Conservation (phyloP, 352 stramenopile species). For the Phytophthora fragariaefolia region DNA sequence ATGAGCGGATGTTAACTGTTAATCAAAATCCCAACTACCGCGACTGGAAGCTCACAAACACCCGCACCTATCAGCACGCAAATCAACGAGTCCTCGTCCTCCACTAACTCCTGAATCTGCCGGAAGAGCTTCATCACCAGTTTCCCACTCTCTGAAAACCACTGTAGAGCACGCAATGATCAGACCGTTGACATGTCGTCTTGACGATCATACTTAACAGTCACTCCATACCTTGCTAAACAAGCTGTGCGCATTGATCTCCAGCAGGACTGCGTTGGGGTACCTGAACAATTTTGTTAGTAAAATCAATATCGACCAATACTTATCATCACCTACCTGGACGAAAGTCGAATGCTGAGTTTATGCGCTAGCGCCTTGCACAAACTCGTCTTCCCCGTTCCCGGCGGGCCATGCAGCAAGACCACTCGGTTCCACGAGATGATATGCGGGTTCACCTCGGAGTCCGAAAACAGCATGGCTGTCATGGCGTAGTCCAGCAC, state of each 20-base stretch:
- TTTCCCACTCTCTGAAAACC: conserved; percentile 95
- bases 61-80: conserved; percentile 89
- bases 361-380: conserved; percentile 94
- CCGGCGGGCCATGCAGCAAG: conserved; percentile 91
- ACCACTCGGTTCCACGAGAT: conserved; percentile 94
- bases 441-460: conserved; percentile 86
- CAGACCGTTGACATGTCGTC: too few relatives aligned
- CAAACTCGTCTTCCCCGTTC: conserved; percentile 94
- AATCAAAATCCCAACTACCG: background rate
- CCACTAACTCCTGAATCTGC: conserved; percentile 91
- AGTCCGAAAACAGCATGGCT: conserved; percentile 91
- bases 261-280: conserved; percentile 77
- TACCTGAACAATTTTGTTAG: conserved; percentile 41
- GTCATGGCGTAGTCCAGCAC: conserved; percentile 91
- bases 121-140: conserved; percentile 93
- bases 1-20: conserved; percentile 4
- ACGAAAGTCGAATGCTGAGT: conserved; percentile 86
- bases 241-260: conserved; percentile 94
- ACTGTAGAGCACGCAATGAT: too few relatives aligned
- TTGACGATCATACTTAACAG: background rate
- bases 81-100: conserved; percentile 89
- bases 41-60: background rate
- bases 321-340: conserved; percentile 45
- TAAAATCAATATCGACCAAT: background rate
- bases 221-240: conserved; percentile 77